phyloP scores from a whole-genome alignment of 495 filamentous ascomycete species.

The Pseudevernia furfuracea region DNA sequence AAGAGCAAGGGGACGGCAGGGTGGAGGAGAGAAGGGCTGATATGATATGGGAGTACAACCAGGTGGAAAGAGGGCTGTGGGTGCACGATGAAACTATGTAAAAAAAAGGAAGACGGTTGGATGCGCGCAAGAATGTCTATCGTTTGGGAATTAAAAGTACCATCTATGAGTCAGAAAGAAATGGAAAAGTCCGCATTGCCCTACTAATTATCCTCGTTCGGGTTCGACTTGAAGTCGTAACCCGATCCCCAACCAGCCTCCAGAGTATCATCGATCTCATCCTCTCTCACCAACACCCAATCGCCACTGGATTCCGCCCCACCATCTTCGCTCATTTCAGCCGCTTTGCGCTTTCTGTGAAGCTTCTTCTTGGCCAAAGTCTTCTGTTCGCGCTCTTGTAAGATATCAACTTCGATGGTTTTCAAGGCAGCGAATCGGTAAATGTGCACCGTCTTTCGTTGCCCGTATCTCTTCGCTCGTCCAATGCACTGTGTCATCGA shows the following conservation, averaged over 20 bases:
- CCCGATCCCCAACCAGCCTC: background rate
- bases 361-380: conserved; percentile 28
- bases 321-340: background rate
- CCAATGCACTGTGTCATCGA: conserved; percentile 66
- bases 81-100: too few species aligned
- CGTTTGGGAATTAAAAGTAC: too few species aligned
- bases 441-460: conserved; percentile 58
- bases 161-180: background rate
- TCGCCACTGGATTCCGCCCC: background rate
- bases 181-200: background rate
- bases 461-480: conserved; percentile 58
- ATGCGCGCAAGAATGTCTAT: too few species aligned
- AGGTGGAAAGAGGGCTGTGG: too few species aligned
- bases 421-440: conserved; percentile 56
- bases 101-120: too few species aligned
- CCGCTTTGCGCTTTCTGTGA: background rate
- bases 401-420: conserved; percentile 65
- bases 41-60: too few species aligned
- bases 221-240: background rate
- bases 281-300: background rate
- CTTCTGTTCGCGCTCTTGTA: conserved; percentile 39
- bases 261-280: background rate
- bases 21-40: too few species aligned
- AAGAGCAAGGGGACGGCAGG: too few species aligned
- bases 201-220: background rate